phyloP scores from a whole-genome alignment of 306 rosid species.

The barrel medic (Medicago truncatula) region MtrunA17r5.0-ANR NC_053042.1:4966001-4966500 shows the following conservation, averaged over 20 bases:
- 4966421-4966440: conserved; percentile 8
- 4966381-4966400: conserved; percentile 38
- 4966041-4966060: conserved; percentile 10
- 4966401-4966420: conserved; percentile 42
- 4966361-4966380: conserved; percentile 49
- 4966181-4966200: conserved; percentile 65
- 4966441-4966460: conserved; percentile 1
- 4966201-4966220: conserved; percentile 13
- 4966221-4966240: not conserved
- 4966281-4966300: conserved; percentile 40
- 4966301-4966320: conserved; percentile 47
- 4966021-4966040: conserved; percentile 27
- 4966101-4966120: not conserved
- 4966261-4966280: conserved; percentile 45
- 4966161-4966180: conserved; percentile 45
- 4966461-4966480: conserved; percentile 42
- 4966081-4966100: conserved; percentile 35
- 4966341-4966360: conserved; percentile 19
- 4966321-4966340: conserved; percentile 41
- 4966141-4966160: conserved; percentile 62
- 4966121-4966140: conserved; percentile 38
- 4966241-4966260: conserved; percentile 21
- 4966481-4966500: conserved; percentile 24
- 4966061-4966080: conserved; percentile 40
- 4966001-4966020: not conserved